Percentiles rank a stretch among this genome's conserved stretches.
These are phyloP conservation scores for Protostelium mycophagum DNA, from an alignment of 78 protist species.

Conservation along the genomic window DNA sequence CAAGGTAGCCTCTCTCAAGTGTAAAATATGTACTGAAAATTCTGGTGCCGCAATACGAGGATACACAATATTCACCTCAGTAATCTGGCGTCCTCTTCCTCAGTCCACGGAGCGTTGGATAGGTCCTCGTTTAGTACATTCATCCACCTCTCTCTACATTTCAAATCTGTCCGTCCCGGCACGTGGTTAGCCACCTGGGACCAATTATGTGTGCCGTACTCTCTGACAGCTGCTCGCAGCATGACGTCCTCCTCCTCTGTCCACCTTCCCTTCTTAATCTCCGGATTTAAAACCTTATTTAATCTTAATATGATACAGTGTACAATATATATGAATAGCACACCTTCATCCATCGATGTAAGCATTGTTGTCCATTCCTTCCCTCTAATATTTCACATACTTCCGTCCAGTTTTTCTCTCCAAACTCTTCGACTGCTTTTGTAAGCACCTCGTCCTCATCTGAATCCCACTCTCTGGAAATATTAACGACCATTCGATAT, in stretches of 20 bases:
- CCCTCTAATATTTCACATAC: slow-evolving; percentile 29
- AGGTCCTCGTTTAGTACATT: slow-evolving; percentile 78
- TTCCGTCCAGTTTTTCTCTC: slow-evolving; percentile 34
- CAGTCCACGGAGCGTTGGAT: slow-evolving; percentile 69
- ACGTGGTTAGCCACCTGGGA: slow-evolving; percentile 52
- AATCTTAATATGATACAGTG: too few species aligned
- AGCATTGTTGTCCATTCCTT: slow-evolving; percentile 58
- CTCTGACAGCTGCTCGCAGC: slow-evolving; percentile 17
- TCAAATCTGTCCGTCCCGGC: slow-evolving; percentile 70
- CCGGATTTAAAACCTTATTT: slow-evolving; percentile 32
- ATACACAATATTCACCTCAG: too few species aligned
- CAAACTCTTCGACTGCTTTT: neutral
- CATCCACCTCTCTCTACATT: slow-evolving; percentile 85
- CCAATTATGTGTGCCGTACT: slow-evolving; percentile 37
- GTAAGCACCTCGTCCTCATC: slow-evolving; percentile 38
- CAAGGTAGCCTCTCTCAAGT: neutral
- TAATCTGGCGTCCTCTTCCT: slow-evolving; percentile 24
- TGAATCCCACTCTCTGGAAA: slow-evolving; percentile 38
- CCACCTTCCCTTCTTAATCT: slow-evolving; percentile 41
- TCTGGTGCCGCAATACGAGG: too few species aligned
- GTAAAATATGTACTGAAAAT: neutral
- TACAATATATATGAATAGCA: too few species aligned
- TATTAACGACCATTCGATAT: too few species aligned
- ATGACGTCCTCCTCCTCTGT: slow-evolving; percentile 27
- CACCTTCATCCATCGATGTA: slow-evolving; percentile 59